Conservation (phyloP, 306 rosid species). For the Mimosa bimucronata region DNA sequence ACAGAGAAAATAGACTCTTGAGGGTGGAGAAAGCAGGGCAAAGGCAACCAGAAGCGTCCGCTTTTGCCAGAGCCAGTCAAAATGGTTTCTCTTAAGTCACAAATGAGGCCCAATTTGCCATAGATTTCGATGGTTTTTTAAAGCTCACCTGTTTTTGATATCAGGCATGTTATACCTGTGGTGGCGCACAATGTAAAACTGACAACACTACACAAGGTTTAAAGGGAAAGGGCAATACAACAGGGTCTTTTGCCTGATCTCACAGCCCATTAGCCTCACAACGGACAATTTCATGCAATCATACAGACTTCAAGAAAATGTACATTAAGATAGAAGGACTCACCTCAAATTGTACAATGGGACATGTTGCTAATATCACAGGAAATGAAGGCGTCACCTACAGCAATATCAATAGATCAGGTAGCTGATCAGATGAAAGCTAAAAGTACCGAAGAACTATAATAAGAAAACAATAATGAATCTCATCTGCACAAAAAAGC, state of each 20-base stretch:
- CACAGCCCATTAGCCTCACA: background rate
- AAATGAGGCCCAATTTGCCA: background rate
- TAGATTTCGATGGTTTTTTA: background rate
- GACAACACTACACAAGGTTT: background rate
- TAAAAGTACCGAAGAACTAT: background rate
- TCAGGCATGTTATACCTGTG: background rate
- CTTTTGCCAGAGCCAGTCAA: background rate
- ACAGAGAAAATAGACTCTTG: background rate
- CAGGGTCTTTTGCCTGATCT: background rate
- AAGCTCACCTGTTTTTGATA: background rate
- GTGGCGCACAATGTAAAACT: background rate
- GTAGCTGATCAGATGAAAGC: conserved; percentile 26
- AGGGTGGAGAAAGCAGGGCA: conserved; percentile 8
- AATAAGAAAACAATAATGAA: conserved; percentile 22
- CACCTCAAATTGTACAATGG: conserved; percentile 89
- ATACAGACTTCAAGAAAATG: conserved; percentile 29
- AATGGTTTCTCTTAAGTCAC: background rate
- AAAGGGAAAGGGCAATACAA: background rate
- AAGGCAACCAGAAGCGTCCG: background rate
- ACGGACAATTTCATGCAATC: background rate
- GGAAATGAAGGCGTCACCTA: conserved; percentile 96
- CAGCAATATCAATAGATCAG: conserved; percentile 50
- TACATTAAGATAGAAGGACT: conserved; percentile 28
- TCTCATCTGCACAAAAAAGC: conserved; percentile 6
- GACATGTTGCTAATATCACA: conserved; percentile 70